Evolutionary conservation across 257 asterid genomes (phyloP), one percentile per base, ranked within the genome.

Genomic region (Gentiana dahurica): DNA sequence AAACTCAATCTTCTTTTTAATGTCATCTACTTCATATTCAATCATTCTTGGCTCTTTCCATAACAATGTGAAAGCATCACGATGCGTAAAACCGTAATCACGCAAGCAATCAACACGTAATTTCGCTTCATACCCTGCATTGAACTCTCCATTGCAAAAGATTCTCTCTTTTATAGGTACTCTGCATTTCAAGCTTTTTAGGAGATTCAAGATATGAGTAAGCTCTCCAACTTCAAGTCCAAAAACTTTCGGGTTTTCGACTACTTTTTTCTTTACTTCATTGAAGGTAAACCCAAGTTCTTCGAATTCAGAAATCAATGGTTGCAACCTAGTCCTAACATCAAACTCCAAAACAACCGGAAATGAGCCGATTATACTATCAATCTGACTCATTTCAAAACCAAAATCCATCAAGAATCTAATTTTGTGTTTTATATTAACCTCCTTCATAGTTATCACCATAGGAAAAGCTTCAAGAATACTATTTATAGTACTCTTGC

Each of bases 1-100:
- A 68, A 87, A 91, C 13, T 76, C 78, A 34, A 91, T 78, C 72
- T 87, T 91, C 73, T 60, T 75, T 75, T 82, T 85, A 2, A 83
- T 69, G 60, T 85, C 86, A 15, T 67, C 73, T 34, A 73, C 24
- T 1, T 65, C 73, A 49, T 81, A 81, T 36, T 85, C 53, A 58
- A 91, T 75, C 60, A 68, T 81, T 71, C 96, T 72, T 0, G 96
- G 98, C 76, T 91, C 98, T 65, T 79, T 91, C 95, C 95, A 82
- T 48, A 91, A 49, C 54, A 91, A 83, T 0, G 70, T 62, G 59
- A 77, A 91, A 34, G 95, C 98, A 64, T 81, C 95, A 66, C 84
- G 78, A 36, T 68, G 71, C 12, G 68, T 81, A 81, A 91, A 54
- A 6, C 95, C 92, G 32, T 76, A 75, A 63, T 67, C 68, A 65